Evolutionary conservation across 257 asterid species (phyloP).

Genomic region (Penstemon newberryi): DNA sequence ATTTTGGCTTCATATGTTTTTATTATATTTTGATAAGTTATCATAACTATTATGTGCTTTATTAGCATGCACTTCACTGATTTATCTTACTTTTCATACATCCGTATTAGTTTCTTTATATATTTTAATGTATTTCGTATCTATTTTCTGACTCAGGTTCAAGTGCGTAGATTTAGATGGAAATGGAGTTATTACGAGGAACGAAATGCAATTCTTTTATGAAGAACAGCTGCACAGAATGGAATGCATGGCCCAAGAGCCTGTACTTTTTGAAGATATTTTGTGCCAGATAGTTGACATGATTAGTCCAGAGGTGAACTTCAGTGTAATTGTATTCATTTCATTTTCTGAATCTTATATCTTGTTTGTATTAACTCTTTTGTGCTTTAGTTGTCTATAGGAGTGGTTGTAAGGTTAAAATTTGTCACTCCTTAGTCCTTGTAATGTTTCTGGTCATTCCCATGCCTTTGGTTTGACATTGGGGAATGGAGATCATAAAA

Average conservation of each 20-base stretch:
- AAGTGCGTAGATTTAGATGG: conserved; percentile 99
- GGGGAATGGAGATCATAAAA: no score
- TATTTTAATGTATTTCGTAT: neutral
- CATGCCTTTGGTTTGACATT: no score
- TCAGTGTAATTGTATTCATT: conserved; percentile 14
- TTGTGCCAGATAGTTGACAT: conserved; percentile 98
- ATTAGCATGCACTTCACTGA: conserved; percentile 3
- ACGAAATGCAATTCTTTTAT: conserved; percentile 94
- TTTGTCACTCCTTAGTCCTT: conserved; percentile 18
- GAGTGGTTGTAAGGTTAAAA: conserved; percentile 15
- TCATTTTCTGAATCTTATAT: neutral
- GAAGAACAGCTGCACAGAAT: conserved; percentile 99
- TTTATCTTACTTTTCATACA: conserved; percentile 11
- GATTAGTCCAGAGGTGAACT: conserved; percentile 85
- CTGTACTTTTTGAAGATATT: conserved; percentile 98
- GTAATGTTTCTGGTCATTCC: conserved; percentile 19
- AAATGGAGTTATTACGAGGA: conserved; percentile 88
- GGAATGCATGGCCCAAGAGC: conserved; percentile 99
- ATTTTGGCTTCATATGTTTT: conserved; percentile 9
- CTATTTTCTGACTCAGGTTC: conserved; percentile 62
- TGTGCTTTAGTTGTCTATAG: conserved; percentile 16
- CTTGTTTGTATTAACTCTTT: conserved; percentile 3
- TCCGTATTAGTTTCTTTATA: neutral
- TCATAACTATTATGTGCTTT: conserved; percentile 2
- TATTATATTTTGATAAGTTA: conserved; percentile 11